phyloP scores from a whole-genome alignment of 148 eudicot genomes.

The Vaccinium myrtillus region DNA sequence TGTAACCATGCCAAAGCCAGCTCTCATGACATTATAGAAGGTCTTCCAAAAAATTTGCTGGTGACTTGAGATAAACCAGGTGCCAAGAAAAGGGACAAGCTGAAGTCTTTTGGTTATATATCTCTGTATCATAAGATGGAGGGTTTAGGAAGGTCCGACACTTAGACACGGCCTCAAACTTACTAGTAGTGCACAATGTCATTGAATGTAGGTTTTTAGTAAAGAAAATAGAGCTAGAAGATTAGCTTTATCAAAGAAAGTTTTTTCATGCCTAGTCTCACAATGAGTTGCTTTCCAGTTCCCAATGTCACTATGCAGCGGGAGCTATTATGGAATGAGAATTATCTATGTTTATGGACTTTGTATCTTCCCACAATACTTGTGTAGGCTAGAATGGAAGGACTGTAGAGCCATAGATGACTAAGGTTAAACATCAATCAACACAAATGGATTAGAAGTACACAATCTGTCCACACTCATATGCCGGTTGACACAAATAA shows the following conservation, averaged over 20 bases:
- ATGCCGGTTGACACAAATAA: not conserved
- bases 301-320: not conserved
- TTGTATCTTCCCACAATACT: not conserved
- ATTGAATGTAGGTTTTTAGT: not conserved
- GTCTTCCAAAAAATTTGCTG: not conserved
- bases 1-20: not conserved
- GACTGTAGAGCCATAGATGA: not conserved
- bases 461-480: not conserved
- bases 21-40: not conserved
- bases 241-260: not conserved
- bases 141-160: not conserved
- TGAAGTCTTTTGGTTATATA: not conserved
- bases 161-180: not conserved
- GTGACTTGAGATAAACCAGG: not conserved
- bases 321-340: not conserved
- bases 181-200: not conserved
- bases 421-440: not conserved
- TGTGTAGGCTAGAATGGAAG: not conserved
- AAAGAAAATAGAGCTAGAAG: not conserved
- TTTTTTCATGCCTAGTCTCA: not conserved
- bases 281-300: not conserved
- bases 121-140: not conserved
- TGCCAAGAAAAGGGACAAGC: not conserved
- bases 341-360: not conserved
- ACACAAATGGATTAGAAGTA: not conserved